phyloP scores from a whole-genome alignment of 2,329 filamentous ascomycete genomes.

The Aureobasidium leucospermi region DNA sequence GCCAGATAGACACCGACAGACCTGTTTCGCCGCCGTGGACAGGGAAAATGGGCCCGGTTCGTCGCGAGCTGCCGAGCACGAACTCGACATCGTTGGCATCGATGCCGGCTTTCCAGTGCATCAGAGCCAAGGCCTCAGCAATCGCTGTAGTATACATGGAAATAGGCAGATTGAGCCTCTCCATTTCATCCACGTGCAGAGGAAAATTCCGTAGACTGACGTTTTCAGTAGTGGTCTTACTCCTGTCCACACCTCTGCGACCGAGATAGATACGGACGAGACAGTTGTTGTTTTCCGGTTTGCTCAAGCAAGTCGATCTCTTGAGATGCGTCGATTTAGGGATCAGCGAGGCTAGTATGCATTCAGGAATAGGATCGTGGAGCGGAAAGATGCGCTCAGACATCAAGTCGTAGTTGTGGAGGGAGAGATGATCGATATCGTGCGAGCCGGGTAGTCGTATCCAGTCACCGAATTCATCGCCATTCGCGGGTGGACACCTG shows the following conservation, averaged over 20 bases:
- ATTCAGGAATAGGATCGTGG: neutral
- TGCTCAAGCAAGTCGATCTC: neutral
- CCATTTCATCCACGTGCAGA: slow-evolving; percentile 46
- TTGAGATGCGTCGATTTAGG: neutral
- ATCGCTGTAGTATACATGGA: slow-evolving; percentile 36
- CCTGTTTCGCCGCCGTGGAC: neutral
- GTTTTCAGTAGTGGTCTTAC: slow-evolving; percentile 17
- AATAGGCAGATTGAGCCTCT: slow-evolving; percentile 31
- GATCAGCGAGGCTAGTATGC: neutral
- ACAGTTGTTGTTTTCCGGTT: slow-evolving; percentile 27
- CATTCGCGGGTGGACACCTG: neutral
- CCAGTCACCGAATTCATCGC: neutral
- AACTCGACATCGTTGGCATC: slow-evolving; percentile 51
- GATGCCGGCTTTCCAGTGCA: slow-evolving; percentile 42
- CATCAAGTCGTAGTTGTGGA: neutral
- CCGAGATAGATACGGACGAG: slow-evolving; percentile 45
- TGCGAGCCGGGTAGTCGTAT: no score
- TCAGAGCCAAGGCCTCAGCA: slow-evolving; percentile 42
- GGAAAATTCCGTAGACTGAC: slow-evolving; percentile 44
- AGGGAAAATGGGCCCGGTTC: no score
- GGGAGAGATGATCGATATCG: neutral
- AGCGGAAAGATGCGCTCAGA: neutral
- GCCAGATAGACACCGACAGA: slow-evolving; percentile 19
- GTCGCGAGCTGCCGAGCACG: slow-evolving; percentile 34
- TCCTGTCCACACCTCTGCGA: slow-evolving; percentile 20